Percentiles rank a stretch among this genome's conserved stretches.
Evolutionary conservation across 1,284 basidiomycete genomes (phyloP).

Genomic region (Rhodofomes roseus): DNA sequence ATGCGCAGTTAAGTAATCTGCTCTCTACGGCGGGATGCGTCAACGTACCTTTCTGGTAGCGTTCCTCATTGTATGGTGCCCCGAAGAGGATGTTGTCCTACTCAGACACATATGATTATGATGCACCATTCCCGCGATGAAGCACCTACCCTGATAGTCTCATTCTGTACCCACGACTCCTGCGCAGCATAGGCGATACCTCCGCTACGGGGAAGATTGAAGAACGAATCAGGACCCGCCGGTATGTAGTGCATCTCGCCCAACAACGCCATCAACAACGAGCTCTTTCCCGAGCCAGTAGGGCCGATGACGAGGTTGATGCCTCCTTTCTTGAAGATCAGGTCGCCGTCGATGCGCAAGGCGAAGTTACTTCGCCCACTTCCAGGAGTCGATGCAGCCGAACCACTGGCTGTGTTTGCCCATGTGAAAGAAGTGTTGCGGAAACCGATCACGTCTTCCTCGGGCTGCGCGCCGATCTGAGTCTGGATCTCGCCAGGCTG

Average conservation of each 20-base stretch:
- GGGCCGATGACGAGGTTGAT: slow-evolving; percentile 67
- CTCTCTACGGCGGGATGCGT: not conserved
- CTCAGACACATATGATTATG: too few relatives aligned
- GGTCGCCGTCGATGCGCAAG: slow-evolving; percentile 45
- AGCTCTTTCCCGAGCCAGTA: slow-evolving; percentile 50
- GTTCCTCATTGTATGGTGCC: slow-evolving; percentile 36
- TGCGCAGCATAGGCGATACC: slow-evolving; percentile 76
- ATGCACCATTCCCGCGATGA: not conserved
- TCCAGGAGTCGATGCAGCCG: slow-evolving; percentile 20
- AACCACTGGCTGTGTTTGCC: slow-evolving; percentile 28
- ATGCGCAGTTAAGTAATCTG: too few relatives aligned
- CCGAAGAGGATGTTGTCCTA: slow-evolving; percentile 45
- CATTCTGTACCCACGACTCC: slow-evolving; percentile 72
- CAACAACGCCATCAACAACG: slow-evolving; percentile 51
- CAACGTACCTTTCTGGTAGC: slow-evolving; percentile 37
- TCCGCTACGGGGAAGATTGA: slow-evolving; percentile 57
- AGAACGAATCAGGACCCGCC: slow-evolving; percentile 52
- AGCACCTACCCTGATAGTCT: slow-evolving; percentile 37
- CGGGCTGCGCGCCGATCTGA: slow-evolving; percentile 9
- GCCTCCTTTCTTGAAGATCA: slow-evolving; percentile 53
- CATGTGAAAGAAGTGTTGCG: slow-evolving; percentile 40
- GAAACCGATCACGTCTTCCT: slow-evolving; percentile 34
- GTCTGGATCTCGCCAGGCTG: slow-evolving; percentile 8
- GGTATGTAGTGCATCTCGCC: slow-evolving; percentile 62
- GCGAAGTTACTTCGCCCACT: slow-evolving; percentile 37